Percentiles rank a stretch among this genome's conserved stretches.
phyloP scores from a whole-genome alignment of 2,329 filamentous ascomycete genomes.

The Botrytis aclada region DNA sequence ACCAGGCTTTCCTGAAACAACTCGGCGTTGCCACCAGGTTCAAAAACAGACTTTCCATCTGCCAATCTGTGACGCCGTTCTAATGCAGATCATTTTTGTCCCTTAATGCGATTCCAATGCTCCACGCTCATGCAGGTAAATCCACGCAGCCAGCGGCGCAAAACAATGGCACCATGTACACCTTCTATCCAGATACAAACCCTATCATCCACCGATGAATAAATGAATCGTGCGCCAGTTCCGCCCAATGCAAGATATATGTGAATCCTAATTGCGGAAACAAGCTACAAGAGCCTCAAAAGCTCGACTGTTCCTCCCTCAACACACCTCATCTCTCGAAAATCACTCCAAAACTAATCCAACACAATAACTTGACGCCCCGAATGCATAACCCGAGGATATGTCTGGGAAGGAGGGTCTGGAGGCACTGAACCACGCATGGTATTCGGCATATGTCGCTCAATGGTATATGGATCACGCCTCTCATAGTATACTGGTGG shows the following conservation, averaged over 20 bases:
- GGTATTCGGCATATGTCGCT: not conserved
- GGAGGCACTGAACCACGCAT: conserved; percentile 17
- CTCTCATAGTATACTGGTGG: conserved; percentile 23
- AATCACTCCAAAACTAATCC: conserved; percentile 26
- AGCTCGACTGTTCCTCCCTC: too few relatives aligned
- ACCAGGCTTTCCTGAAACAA: not conserved
- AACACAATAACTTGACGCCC: conserved; percentile 28
- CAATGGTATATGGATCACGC: conserved; percentile 8
- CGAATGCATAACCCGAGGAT: conserved; percentile 20
- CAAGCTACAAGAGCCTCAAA: not conserved
- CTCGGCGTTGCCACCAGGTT: not conserved
- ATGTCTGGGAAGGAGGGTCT: conserved; percentile 15
- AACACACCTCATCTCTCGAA: not conserved
- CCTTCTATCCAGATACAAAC: not conserved
- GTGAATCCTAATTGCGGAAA: not conserved
- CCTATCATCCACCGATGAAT: not conserved
- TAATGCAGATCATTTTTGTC: conserved; percentile 9
- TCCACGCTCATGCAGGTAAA: conserved; percentile 21
- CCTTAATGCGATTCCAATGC: conserved; percentile 1
- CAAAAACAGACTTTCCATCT: not conserved
- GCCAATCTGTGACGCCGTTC: not conserved
- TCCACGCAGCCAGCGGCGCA: not conserved
- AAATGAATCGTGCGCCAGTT: not conserved
- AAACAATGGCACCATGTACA: not conserved
- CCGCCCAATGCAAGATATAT: not conserved